A percentile compares a stretch with the other conserved stretches of the same genome.
These are phyloP conservation scores for Gossypium ekmanianum DNA, from an alignment of 345 rosid species.

Conservation along the genomic window DNA sequence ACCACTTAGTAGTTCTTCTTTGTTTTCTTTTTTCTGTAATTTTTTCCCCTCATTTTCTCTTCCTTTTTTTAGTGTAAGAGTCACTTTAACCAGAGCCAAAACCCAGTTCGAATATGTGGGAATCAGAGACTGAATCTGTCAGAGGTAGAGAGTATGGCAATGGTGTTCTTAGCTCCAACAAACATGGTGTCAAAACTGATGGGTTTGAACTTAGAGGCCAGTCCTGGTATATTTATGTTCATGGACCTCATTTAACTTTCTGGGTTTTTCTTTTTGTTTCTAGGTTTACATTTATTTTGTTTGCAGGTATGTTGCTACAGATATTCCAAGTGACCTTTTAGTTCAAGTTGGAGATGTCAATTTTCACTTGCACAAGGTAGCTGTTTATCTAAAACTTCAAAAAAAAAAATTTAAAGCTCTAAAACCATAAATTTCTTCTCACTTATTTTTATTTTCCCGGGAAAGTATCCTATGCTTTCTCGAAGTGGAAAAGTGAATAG, in stretches of 20 bases:
- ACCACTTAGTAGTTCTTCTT: neutral
- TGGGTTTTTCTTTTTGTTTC: neutral
- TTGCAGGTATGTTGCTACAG: conserved; percentile 84
- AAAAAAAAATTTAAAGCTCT: neutral
- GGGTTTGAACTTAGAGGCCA: conserved; percentile 85
- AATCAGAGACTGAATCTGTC: conserved; percentile 66
- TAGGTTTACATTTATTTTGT: neutral
- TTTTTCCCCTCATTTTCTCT: neutral
- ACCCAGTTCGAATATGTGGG: conserved; percentile 61
- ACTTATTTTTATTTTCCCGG: conserved; percentile 18
- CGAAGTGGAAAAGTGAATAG: conserved; percentile 92
- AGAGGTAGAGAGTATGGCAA: conserved; percentile 73
- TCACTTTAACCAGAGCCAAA: neutral
- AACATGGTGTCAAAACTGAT: conserved; percentile 67
- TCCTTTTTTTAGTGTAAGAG: neutral
- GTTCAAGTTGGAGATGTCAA: conserved; percentile 72
- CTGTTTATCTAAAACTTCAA: neutral
- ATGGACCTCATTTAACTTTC: neutral
- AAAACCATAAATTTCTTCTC: conserved; percentile 6
- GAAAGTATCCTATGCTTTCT: conserved; percentile 81
- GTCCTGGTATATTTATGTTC: conserved; percentile 55
- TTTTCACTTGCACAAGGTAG: conserved; percentile 96
- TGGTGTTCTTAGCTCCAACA: conserved; percentile 62
- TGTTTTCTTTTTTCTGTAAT: neutral
- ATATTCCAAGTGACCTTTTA: conserved; percentile 81